Conservation (phyloP, 139 green algal genomes). For the Medakamo hakoo region DNA sequence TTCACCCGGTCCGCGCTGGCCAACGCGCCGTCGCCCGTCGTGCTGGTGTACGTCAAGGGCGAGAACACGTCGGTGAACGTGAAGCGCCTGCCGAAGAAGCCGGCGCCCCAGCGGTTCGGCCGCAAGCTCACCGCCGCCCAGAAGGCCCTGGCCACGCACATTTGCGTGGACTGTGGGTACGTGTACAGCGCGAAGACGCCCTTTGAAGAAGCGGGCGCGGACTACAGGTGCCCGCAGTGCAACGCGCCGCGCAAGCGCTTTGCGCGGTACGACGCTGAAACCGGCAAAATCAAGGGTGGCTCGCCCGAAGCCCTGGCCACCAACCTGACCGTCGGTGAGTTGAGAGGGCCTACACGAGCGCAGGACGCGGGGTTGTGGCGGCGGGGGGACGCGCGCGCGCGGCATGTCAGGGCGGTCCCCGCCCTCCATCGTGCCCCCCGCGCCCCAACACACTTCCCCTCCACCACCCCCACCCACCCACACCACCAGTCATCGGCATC, state of each 20-base stretch:
- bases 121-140: conserved; percentile 70
- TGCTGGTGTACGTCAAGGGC: conserved; percentile 52
- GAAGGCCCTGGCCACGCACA: conserved; percentile 78
- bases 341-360: not conserved
- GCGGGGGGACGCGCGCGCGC: not conserved
- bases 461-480: not conserved
- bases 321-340: not conserved
- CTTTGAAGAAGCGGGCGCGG: conserved; percentile 31
- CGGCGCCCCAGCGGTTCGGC: conserved; percentile 76
- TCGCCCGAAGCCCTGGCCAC: not conserved
- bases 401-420: not conserved
- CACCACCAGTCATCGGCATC: conserved; percentile 30
- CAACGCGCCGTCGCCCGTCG: conserved; percentile 49
- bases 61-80: conserved; percentile 77
- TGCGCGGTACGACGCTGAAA: conserved; percentile 68
- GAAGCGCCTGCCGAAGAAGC: conserved; percentile 84
- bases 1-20: conserved; percentile 40
- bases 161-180: conserved; percentile 82
- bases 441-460: not conserved
- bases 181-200: conserved; percentile 30
- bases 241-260: conserved; percentile 86
- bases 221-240: conserved; percentile 75
- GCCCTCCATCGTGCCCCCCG: not conserved
- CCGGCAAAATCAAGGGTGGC: conserved; percentile 41
- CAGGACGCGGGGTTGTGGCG: not conserved